phyloP scores from a whole-genome alignment of 2,329 filamentous ascomycete species.

The Colletotrichum sp. region DNA sequence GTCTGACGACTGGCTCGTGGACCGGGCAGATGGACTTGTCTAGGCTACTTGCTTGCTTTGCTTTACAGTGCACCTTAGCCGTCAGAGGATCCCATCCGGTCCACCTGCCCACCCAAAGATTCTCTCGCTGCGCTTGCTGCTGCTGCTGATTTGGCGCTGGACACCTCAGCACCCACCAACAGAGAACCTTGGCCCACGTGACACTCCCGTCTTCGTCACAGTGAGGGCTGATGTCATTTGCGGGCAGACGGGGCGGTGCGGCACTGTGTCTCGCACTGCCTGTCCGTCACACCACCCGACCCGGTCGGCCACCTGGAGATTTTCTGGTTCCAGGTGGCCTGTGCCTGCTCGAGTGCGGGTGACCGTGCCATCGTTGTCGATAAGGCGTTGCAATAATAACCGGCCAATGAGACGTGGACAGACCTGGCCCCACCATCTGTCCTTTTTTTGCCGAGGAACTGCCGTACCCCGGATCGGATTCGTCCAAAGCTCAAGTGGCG shows the following conservation, averaged over 20 bases:
- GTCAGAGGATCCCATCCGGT: not conserved
- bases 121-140: not conserved
- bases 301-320: not conserved
- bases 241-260: conserved; percentile 27
- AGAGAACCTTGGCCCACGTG: conserved; percentile 21
- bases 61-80: not conserved
- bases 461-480: conserved; percentile 17
- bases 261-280: not conserved
- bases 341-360: conserved; percentile 4
- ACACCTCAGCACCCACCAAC: not conserved
- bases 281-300: not conserved
- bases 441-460: conserved; percentile 11
- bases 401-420: not conserved
- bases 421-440: not conserved
- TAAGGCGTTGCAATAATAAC: not conserved
- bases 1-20: not conserved
- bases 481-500: conserved; percentile 11
- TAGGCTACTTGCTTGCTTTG: not conserved
- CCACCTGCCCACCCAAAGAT: not conserved
- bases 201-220: not conserved
- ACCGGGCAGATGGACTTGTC: not conserved
- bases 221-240: conserved; percentile 1
- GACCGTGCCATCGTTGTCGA: conserved; percentile 4
- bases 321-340: not conserved
- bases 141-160: not conserved